phyloP scores from a whole-genome alignment of 306 rosid genomes.

The Quercus robur region DNA sequence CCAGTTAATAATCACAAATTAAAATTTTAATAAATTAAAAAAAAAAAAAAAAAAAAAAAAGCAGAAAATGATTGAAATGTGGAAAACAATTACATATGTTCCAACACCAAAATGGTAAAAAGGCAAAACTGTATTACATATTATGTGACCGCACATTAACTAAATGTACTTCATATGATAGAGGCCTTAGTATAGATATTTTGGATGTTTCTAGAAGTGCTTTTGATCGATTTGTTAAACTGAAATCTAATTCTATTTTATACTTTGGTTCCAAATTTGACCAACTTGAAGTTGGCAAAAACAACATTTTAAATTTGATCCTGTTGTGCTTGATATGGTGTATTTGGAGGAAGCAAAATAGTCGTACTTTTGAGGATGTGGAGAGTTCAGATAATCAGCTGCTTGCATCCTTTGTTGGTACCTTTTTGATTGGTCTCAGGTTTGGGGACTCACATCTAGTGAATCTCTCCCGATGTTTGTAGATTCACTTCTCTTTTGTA shows the following conservation, averaged over 20 bases:
- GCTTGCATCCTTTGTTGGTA: too few species aligned
- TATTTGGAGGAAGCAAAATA: too few species aligned
- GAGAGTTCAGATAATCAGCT: too few species aligned
- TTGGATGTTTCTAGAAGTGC: not conserved
- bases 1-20: not conserved
- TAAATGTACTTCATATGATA: not conserved
- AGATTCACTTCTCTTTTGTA: too few species aligned
- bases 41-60: not conserved
- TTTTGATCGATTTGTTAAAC: not conserved
- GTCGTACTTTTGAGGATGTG: too few species aligned
- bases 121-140: not conserved
- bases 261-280: not conserved
- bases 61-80: not conserved
- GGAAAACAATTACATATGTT: not conserved
- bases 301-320: too few species aligned
- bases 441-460: too few species aligned
- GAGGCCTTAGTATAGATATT: not conserved
- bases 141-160: not conserved
- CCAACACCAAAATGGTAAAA: not conserved
- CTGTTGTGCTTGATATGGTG: too few species aligned
- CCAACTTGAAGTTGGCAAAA: not conserved
- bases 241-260: not conserved
- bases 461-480: too few species aligned
- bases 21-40: not conserved
- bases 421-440: too few species aligned